Base-by-base conservation (phyloP, 192 early-diverging fungal species). In the Entomortierella beljakovae region DNA sequence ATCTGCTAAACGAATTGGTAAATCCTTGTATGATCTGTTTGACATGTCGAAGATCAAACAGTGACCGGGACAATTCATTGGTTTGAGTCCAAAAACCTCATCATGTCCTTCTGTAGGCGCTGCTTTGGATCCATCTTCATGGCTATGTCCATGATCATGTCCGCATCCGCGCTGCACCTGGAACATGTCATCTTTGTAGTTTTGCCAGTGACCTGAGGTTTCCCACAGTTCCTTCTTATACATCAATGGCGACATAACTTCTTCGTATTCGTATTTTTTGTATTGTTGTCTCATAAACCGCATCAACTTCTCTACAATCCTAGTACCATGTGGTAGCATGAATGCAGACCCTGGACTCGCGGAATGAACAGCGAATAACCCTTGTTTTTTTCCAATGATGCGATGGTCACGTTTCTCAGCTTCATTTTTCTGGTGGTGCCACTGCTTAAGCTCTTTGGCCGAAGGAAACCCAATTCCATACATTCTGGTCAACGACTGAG, bases 21-120 rank as follows among this genome's bases (percentile, higher is more conserved):
- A 81, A 68, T 98, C 97, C 38, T 90, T 84, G 59, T 95, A 97
- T 0, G 96, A 97, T 23, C 92, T 87, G 43, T 87, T 88, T 20
- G 88, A 86, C 70, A 88, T 92, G 49, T 89, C 92, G 85, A 94
- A 97, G 9, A 97, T 90, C 67, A 97, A 66, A 73, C 97, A 98
- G 76, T 98, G 97, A 2, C 96, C 96, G 2, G 97, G 97, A 67
- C 97, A 98, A 75, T 98, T 98, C 97, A 98, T 98, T 13, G 97
- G 97, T 71, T 98, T 98, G n/a, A 98, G 84, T 9, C 94, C 94
- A 84, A 90, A 91, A 22, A 91, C 68, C 33, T 90, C 86, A 37
- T 91, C 91, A 16, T 71, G 53, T 4, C 64, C 62, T 31, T 68
- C 79, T 0, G 61, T 28, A 15, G 13, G 29, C 16, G 23, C 31